These are phyloP conservation scores for Xylaria telfairii DNA, from an alignment of 495 filamentous ascomycete genomes.

Conservation along the genomic window DNA sequence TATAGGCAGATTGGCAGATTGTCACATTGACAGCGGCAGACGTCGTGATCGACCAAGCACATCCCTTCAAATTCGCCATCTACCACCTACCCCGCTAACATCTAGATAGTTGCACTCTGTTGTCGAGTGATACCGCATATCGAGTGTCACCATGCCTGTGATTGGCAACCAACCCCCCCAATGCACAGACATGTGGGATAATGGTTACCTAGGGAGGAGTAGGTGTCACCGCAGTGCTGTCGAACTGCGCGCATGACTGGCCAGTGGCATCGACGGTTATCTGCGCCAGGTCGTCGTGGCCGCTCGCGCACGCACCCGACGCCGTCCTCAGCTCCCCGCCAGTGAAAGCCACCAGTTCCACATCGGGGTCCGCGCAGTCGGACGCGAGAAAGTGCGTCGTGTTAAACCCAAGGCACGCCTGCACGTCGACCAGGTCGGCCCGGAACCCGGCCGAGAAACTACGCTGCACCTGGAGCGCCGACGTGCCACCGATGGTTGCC, in stretches of 20 bases:
- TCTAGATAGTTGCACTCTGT: not conserved
- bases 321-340: constrained; percentile 31
- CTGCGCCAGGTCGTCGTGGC: constrained; percentile 37
- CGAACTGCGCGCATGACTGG: constrained; percentile 35
- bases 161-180: constrained; percentile 9
- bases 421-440: constrained; percentile 36
- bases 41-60: not conserved
- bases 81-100: constrained; percentile 8
- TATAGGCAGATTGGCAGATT: not conserved
- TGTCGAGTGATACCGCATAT: not conserved
- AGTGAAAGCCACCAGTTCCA: constrained; percentile 36
- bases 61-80: not conserved
- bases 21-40: not conserved
- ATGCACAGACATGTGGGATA: constrained; percentile 23
- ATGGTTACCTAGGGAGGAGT: constrained; percentile 28
- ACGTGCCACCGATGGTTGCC: constrained; percentile 31
- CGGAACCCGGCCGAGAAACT: constrained; percentile 35
- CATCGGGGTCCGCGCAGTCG: constrained; percentile 31
- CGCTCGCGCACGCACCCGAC: constrained; percentile 36
- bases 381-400: constrained; percentile 36
- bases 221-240: constrained; percentile 35
- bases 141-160: not conserved
- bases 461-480: constrained; percentile 38
- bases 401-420: constrained; percentile 41
- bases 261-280: constrained; percentile 31